These are phyloP conservation scores for Debaryomycetaceae sp. DNA, from an alignment of 1,139 yeast genomes.

Conservation along the genomic window DNA sequence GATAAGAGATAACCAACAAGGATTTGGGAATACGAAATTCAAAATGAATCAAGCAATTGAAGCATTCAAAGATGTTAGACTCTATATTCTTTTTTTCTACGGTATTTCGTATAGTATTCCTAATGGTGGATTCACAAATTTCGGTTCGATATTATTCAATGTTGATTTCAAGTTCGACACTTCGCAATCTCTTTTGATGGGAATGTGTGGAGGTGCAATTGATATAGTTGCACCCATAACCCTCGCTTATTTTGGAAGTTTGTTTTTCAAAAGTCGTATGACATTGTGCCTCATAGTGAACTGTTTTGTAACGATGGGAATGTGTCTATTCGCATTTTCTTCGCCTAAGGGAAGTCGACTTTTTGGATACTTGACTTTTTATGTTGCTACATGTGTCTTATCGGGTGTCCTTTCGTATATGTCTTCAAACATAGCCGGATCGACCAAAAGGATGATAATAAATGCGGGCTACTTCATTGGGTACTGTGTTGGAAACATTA, in stretches of 20 bases:
- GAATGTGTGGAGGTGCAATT: slow-evolving; percentile 33
- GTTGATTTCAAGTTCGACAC: slow-evolving; percentile 40
- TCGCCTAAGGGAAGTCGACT: slow-evolving; percentile 29
- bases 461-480: neutral
- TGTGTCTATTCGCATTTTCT: slow-evolving; percentile 49
- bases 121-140: slow-evolving; percentile 39
- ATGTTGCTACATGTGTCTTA: neutral
- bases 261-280: slow-evolving; percentile 33
- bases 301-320: slow-evolving; percentile 30
- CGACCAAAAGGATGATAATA: neutral
- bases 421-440: neutral
- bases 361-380: slow-evolving; percentile 32
- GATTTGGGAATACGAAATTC: slow-evolving; percentile 53
- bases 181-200: slow-evolving; percentile 24
- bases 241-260: slow-evolving; percentile 21
- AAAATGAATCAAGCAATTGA: slow-evolving; percentile 54
- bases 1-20: slow-evolving; percentile 43
- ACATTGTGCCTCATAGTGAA: slow-evolving; percentile 41
- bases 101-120: slow-evolving; percentile 29
- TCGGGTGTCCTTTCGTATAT: slow-evolving; percentile 1
- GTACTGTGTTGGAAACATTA: slow-evolving; percentile 20
- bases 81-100: slow-evolving; percentile 39
- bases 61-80: slow-evolving; percentile 45
- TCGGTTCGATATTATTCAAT: slow-evolving; percentile 44
- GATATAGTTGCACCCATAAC: slow-evolving; percentile 39